Conservation (phyloP, 169 alveolate species). For the Plasmodium coatneyi region DNA sequence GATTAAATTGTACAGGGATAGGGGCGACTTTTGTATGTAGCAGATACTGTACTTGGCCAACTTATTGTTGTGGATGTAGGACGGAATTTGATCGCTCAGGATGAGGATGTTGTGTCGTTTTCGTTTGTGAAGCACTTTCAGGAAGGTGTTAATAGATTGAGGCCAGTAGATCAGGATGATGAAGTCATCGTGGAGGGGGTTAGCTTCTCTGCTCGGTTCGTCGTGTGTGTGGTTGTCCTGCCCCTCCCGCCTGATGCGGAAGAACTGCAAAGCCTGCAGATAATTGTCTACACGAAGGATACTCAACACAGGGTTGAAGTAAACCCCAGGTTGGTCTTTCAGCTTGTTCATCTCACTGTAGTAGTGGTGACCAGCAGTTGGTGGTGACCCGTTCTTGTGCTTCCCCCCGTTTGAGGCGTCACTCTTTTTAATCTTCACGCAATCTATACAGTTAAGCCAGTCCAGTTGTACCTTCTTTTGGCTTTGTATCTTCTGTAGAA, state of each 20-base stretch:
- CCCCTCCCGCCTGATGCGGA: constrained; percentile 4
- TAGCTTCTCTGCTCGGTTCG: neutral
- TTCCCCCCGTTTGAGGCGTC: neutral
- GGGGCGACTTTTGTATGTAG: constrained; percentile 72
- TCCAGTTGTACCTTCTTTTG: constrained; percentile 35
- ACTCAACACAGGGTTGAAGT: constrained; percentile 63
- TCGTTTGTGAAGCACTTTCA: constrained; percentile 26
- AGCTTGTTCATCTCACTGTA: constrained; percentile 23
- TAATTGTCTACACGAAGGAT: constrained; percentile 66
- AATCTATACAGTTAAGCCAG: constrained; percentile 38
- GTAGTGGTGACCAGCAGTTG: neutral
- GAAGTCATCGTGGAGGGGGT: neutral
- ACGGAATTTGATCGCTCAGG: constrained; percentile 69
- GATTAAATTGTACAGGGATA: constrained; percentile 24
- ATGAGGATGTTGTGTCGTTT: constrained; percentile 46
- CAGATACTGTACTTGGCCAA: constrained; percentile 52
- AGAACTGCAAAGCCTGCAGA: constrained; percentile 33
- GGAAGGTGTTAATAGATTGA: constrained; percentile 52
- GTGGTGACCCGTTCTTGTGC: neutral
- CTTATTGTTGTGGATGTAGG: constrained; percentile 55
- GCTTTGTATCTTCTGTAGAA: constrained; percentile 24
- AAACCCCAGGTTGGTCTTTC: neutral
- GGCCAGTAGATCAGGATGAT: constrained; percentile 64
- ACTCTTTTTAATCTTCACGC: constrained; percentile 14
- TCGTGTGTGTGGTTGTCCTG: neutral